phyloP scores from a whole-genome alignment of 768 basidiomycete genomes.

The Ephemerocybe angulata region DNA sequence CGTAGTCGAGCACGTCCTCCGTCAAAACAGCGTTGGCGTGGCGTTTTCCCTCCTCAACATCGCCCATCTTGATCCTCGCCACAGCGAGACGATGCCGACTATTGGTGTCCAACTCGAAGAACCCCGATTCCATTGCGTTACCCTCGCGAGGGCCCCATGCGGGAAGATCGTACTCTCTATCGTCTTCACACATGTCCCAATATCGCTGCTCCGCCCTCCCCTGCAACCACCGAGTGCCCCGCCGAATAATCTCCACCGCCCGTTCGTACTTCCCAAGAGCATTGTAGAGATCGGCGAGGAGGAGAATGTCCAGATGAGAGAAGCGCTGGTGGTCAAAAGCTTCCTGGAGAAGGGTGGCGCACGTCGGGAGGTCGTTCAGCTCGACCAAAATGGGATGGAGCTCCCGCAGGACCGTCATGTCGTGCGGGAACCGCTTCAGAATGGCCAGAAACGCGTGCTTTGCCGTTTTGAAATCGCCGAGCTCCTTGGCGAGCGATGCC shows the following conservation, averaged over 20 bases:
- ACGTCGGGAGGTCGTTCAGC: constrained; percentile 60
- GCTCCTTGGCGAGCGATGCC: constrained; percentile 73
- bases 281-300: constrained; percentile 82
- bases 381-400: constrained; percentile 76
- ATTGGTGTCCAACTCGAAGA: constrained; percentile 66
- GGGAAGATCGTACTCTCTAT: constrained; percentile 78
- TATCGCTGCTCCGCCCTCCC: constrained; percentile 66
- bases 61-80: constrained; percentile 75
- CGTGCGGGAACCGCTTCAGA: constrained; percentile 72
- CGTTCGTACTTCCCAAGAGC: constrained; percentile 62
- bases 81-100: constrained; percentile 82
- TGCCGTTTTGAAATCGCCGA: constrained; percentile 66
- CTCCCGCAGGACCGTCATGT: constrained; percentile 74
- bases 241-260: constrained; percentile 65
- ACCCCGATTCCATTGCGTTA: constrained; percentile 52
- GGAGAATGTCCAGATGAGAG: constrained; percentile 66
- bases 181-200: constrained; percentile 83
- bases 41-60: constrained; percentile 78
- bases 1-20: constrained; percentile 74
- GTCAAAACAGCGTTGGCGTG: constrained; percentile 72
- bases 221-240: constrained; percentile 89
- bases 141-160: constrained; percentile 31
- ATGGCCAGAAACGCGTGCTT: constrained; percentile 64
- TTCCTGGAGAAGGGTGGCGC: constrained; percentile 62
- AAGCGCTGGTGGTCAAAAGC: constrained; percentile 77